A percentile compares a stretch with the other conserved stretches of the same genome.
Evolutionary conservation across 2,329 filamentous ascomycete species (phyloP).

Genomic region (Taxawa tesnikishii): DNA sequence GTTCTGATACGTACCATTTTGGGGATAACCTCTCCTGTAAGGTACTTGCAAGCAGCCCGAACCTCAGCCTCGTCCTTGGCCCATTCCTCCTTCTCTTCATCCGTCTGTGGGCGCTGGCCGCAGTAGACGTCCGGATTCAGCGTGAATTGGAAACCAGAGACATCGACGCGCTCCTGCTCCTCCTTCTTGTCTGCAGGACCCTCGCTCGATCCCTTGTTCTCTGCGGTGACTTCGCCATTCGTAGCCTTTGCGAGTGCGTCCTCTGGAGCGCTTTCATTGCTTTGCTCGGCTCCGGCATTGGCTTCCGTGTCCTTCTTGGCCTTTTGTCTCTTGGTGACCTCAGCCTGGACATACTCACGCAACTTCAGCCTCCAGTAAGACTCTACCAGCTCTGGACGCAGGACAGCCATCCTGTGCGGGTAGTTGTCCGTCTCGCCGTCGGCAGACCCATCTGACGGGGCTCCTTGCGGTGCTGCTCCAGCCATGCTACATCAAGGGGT

Average conservation of each 20-base stretch:
- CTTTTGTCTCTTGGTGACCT: conserved; percentile 53
- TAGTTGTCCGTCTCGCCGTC: conserved; percentile 47
- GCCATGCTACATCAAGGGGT: conserved; percentile 79
- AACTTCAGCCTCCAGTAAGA: conserved; percentile 74
- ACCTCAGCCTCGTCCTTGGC: conserved; percentile 80
- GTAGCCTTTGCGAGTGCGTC: conserved; percentile 6
- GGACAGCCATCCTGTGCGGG: conserved; percentile 90
- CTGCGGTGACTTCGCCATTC: conserved; percentile 14
- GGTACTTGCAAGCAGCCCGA: conserved; percentile 65
- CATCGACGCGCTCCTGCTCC: conserved; percentile 61
- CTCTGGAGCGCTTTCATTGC: conserved; percentile 18
- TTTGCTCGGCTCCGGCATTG: conserved; percentile 17
- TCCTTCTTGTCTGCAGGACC: too few relatives aligned
- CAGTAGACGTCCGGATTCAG: conserved; percentile 95
- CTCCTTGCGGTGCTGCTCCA: conserved; percentile 57
- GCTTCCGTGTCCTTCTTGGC: conserved; percentile 19
- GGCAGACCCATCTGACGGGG: conserved; percentile 17
- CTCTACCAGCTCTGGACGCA: conserved; percentile 83
- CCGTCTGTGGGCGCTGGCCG: conserved; percentile 78
- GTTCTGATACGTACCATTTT: conserved; percentile 39
- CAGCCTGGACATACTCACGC: conserved; percentile 73
- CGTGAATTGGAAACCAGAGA: conserved; percentile 74
- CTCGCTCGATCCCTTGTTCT: too few relatives aligned
- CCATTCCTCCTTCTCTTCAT: conserved; percentile 77
- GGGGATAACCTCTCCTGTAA: conserved; percentile 70